Conservation (phyloP, 257 asterid genomes). For the Penstemon barbatus region DNA sequence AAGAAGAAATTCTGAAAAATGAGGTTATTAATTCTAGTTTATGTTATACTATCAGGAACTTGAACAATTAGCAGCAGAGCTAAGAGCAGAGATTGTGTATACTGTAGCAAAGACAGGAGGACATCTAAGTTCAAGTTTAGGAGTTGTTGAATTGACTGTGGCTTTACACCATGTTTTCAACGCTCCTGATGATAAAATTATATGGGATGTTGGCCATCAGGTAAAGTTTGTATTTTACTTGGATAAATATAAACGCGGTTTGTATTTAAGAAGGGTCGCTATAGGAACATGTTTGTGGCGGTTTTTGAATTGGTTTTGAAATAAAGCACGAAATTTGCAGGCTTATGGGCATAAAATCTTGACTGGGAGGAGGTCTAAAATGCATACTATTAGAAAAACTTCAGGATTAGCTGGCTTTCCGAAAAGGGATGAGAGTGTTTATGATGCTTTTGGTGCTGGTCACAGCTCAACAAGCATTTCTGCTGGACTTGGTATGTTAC, state of each 20-base stretch:
- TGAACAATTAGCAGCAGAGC: constrained; percentile 70
- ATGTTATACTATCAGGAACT: constrained; percentile 49
- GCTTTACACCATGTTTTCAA: constrained; percentile 85
- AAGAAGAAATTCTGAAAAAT: not conserved
- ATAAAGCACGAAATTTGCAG: constrained; percentile 31
- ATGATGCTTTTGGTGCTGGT: constrained; percentile 85
- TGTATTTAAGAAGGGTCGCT: no score
- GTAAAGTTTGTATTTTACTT: constrained; percentile 26
- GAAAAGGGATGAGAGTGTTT: constrained; percentile 68
- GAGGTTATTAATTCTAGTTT: not conserved
- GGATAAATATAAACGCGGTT: no score
- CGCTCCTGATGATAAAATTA: constrained; percentile 68
- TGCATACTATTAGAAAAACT: constrained; percentile 69
- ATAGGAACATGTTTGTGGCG: not conserved
- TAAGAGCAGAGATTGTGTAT: constrained; percentile 70
- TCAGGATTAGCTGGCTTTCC: constrained; percentile 77
- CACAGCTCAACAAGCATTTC: constrained; percentile 88
- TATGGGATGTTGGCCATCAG: constrained; percentile 95
- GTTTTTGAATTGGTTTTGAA: not conserved
- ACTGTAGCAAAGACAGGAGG: constrained; percentile 64
- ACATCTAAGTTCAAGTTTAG: constrained; percentile 71
- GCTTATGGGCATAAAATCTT: constrained; percentile 75
- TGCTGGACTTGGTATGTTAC: constrained; percentile 68
- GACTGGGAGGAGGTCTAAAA: constrained; percentile 74
- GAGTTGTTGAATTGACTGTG: constrained; percentile 75